Conservation (phyloP, 768 basidiomycete species). For the Solioccasus polychromus region DNA sequence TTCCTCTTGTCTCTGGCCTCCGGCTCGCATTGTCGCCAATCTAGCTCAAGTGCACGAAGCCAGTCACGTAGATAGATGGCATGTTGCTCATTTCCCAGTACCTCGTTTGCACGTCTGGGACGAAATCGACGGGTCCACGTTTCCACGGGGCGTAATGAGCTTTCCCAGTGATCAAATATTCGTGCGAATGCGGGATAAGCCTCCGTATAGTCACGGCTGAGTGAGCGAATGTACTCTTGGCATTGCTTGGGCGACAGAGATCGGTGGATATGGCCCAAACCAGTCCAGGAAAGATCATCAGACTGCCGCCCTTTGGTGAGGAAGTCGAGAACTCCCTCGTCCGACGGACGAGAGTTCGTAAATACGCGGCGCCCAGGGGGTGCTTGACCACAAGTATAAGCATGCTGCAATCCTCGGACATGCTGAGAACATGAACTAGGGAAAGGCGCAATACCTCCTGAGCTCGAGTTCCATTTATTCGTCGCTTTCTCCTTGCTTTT, state of each 20-base stretch:
- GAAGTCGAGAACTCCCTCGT: constrained; percentile 15
- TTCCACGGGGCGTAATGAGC: constrained; percentile 30
- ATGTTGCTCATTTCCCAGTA: constrained; percentile 73
- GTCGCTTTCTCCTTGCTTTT: constrained; percentile 4
- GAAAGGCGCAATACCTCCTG: constrained; percentile 36
- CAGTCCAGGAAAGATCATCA: not conserved
- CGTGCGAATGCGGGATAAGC: constrained; percentile 53
- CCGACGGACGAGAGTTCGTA: constrained; percentile 1
- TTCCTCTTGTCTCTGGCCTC: constrained; percentile 12
- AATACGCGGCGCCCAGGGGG: constrained; percentile 9
- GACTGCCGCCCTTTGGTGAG: constrained; percentile 9
- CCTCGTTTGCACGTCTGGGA: constrained; percentile 68
- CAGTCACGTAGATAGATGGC: constrained; percentile 75
- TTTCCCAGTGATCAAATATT: constrained; percentile 26
- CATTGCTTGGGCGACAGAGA: constrained; percentile 15
- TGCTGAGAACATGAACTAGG: constrained; percentile 56
- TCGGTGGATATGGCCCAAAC: not conserved
- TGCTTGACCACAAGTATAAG: constrained; percentile 22
- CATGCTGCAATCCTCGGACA: constrained; percentile 54
- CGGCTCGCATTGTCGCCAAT: constrained; percentile 27
- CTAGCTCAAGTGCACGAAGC: constrained; percentile 68
- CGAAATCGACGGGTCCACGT: constrained; percentile 76
- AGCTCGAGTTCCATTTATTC: constrained; percentile 1
- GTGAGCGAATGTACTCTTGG: constrained; percentile 12
- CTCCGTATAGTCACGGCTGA: constrained; percentile 19